phyloP scores from a whole-genome alignment of 306 rosid species.

The Hippophae gyantsensis region DNA sequence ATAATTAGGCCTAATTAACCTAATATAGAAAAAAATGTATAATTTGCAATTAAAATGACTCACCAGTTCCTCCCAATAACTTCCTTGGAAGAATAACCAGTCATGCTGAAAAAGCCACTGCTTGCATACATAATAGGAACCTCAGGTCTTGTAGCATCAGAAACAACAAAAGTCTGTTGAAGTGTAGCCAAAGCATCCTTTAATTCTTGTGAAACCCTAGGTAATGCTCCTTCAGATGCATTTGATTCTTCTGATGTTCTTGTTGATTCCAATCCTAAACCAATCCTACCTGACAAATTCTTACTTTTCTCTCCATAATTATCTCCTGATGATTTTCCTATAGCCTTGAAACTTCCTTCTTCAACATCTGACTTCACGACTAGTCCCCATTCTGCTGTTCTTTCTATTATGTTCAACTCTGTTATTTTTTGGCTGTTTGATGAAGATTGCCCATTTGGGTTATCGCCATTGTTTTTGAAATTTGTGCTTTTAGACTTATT shows the following conservation, averaged over 20 bases:
- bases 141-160: constrained; percentile 88
- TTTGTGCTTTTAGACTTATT: background rate
- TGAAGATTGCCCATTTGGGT: background rate
- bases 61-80: constrained; percentile 89
- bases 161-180: constrained; percentile 86
- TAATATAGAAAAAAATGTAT: no score
- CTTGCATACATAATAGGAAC: constrained; percentile 87
- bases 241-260: constrained; percentile 56
- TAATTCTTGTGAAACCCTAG: constrained; percentile 66
- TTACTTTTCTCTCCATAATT: constrained; percentile 24
- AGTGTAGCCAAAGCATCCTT: constrained; percentile 62
- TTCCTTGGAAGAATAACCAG: constrained; percentile 79
- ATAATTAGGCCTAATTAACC: no score
- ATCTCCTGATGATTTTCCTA: constrained; percentile 21
- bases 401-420: constrained; percentile 45
- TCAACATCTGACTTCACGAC: constrained; percentile 39
- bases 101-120: constrained; percentile 68
- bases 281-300: constrained; percentile 31
- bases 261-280: constrained; percentile 18
- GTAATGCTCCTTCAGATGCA: constrained; percentile 38
- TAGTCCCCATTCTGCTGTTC: constrained; percentile 80
- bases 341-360: constrained; percentile 8
- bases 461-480: background rate
- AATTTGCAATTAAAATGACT: background rate
- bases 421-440: constrained; percentile 18